phyloP scores from a whole-genome alignment of 768 basidiomycete genomes.

The Boletus rufocinnamomeus region DNA sequence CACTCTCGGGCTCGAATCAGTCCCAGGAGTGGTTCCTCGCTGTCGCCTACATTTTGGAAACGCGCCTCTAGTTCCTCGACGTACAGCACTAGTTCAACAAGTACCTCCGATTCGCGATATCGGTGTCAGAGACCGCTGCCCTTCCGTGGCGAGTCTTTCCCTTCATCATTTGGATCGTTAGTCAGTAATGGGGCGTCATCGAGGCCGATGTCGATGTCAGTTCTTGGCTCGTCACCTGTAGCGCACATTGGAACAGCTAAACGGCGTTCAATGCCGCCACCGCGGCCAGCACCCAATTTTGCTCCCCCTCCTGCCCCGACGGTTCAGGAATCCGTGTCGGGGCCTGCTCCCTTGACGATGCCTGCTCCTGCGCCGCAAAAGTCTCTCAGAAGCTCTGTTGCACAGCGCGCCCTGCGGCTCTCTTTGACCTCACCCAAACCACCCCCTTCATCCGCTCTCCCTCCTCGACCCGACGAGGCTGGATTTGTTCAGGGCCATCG shows the following conservation, averaged over 20 bases:
- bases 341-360: slow-evolving; percentile 2
- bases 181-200: slow-evolving; percentile 4
- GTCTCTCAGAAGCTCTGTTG: slow-evolving; percentile 57
- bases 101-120: slow-evolving; percentile 43
- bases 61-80: slow-evolving; percentile 54
- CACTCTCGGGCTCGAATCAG: slow-evolving; percentile 30
- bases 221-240: slow-evolving; percentile 14
- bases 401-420: slow-evolving; percentile 56
- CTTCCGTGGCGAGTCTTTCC: slow-evolving; percentile 8
- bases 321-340: slow-evolving; percentile 19
- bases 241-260: slow-evolving; percentile 37
- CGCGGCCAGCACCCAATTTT: slow-evolving; percentile 68
- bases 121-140: slow-evolving; percentile 12
- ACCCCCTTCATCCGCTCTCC: slow-evolving; percentile 59
- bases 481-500: slow-evolving; percentile 30
- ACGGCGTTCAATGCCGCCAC: slow-evolving; percentile 69
- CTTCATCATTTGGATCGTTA: slow-evolving; percentile 16
- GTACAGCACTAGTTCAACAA: slow-evolving; percentile 44
- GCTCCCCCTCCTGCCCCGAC: slow-evolving; percentile 70
- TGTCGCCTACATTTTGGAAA: slow-evolving; percentile 54
- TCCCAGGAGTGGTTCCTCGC: slow-evolving; percentile 46
- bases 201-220: slow-evolving; percentile 27
- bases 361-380: slow-evolving; percentile 25
- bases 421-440: slow-evolving; percentile 65
- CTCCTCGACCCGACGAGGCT: slow-evolving; percentile 67